Evolutionary conservation across 208 protist genomes (phyloP).

Genomic region (Trypanosoma melophagium): DNA sequence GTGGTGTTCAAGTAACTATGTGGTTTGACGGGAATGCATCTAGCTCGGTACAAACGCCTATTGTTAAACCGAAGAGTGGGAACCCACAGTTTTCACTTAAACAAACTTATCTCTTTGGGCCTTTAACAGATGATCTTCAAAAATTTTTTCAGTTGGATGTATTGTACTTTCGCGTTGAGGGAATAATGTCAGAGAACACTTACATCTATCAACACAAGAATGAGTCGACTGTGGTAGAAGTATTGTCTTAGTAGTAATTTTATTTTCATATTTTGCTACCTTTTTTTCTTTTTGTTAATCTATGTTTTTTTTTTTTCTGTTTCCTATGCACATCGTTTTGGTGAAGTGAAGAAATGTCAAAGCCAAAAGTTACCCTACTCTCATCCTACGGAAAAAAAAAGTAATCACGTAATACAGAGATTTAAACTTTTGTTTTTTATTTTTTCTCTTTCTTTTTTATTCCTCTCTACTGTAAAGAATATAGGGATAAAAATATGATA

Average conservation of each 20-base stretch:
- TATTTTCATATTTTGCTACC: background rate
- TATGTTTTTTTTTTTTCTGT: too few species aligned
- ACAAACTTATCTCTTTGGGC: constrained; percentile 50
- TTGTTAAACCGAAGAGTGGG: constrained; percentile 35
- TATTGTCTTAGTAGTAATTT: background rate
- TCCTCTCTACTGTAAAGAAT: background rate
- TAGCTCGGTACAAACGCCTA: constrained; percentile 36
- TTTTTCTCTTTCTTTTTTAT: constrained; percentile 13
- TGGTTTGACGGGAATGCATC: constrained; percentile 50
- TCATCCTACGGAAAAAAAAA: background rate
- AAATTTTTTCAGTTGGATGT: constrained; percentile 41
- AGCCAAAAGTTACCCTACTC: too few species aligned
- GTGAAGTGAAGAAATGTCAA: too few species aligned
- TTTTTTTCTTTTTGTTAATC: too few species aligned
- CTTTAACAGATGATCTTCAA: constrained; percentile 38
- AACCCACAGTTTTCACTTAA: constrained; percentile 51
- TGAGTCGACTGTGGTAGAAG: background rate
- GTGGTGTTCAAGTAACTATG: constrained; percentile 42
- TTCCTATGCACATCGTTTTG: too few species aligned
- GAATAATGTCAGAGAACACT: constrained; percentile 24
- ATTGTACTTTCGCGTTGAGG: constrained; percentile 50
- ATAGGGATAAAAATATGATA: constrained; percentile 2
- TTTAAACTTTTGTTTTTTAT: background rate
- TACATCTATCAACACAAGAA: background rate
- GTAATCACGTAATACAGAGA: too few species aligned